Base-by-base conservation (phyloP, 129 eudicot genomes). In the Flaveria robusta region DNA sequence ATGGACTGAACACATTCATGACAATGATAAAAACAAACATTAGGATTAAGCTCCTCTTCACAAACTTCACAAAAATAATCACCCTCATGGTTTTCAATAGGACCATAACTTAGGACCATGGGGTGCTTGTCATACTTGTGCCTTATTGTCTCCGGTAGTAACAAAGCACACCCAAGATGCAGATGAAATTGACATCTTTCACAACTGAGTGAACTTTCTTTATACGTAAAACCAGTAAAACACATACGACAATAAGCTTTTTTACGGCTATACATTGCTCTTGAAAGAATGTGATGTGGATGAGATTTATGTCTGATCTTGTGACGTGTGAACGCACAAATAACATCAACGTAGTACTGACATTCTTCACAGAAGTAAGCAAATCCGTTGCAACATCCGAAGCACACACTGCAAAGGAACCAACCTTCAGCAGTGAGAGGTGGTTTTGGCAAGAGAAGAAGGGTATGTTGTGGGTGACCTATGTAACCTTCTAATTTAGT, bases 11-110 rank as follows among this genome's bases (percentile, higher is more conserved):
- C 71, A 27, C 76, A 70, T 6, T 56, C 11, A 11, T 55, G 15
- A 78, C 82, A 78, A 14, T 78, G 82, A 70, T 78, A 78, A 50
- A 56, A 78, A 22, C 9, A 9, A 3, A 4, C 2, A 4, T 65
- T 7, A 3, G 77, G 82, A 62, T 71, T 22, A 71, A 27, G 46
- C 46, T 55, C 26, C n/a, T 71, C 43, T 66, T 79, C 82, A 0
- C 77, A 78, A 39, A n/a, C n/a, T n/a, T n/a, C n/a, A n/a, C n/a
- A n/a, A n/a, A n/a, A n/a, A n/a, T n/a, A n/a, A n/a, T n/a, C 64
- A 62, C 76, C 68, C 7, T n/a, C 47, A 27, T 70, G 59, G 70
- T 70, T 63, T 49, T 79, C 76, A 46, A 12, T 46, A 1, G 82
- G 64, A 15, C 15, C 3, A 16, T 56, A 56, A 22, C 24, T 20